Conservation (phyloP, 1,139 yeast species). For the Yamadazyma diddensiae region DNA sequence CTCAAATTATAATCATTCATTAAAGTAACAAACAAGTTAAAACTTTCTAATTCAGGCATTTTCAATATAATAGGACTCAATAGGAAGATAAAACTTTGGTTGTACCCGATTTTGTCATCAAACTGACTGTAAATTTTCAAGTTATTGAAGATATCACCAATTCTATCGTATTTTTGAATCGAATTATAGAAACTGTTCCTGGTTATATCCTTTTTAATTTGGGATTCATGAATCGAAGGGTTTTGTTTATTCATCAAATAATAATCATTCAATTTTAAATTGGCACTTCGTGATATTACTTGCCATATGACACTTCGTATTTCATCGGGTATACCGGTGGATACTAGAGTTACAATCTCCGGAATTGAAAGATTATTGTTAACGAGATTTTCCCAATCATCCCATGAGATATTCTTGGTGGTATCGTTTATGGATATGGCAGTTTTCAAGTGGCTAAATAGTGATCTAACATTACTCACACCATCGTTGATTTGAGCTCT, state of each 20-base stretch:
- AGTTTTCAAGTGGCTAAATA: constrained; percentile 33
- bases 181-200: constrained; percentile 80
- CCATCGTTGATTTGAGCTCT: constrained; percentile 58
- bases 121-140: constrained; percentile 81
- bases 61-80: constrained; percentile 82
- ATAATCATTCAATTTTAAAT: constrained; percentile 68
- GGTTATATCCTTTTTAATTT: constrained; percentile 76
- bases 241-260: constrained; percentile 50
- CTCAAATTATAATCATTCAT: constrained; percentile 85
- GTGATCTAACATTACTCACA: constrained; percentile 49
- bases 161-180: constrained; percentile 48
- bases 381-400: constrained; percentile 62
- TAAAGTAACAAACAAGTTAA: constrained; percentile 72
- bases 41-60: constrained; percentile 81
- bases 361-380: constrained; percentile 16
- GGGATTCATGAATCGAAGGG: constrained; percentile 67
- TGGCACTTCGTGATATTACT: constrained; percentile 77
- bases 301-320: constrained; percentile 93
- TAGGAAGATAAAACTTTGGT: constrained; percentile 96
- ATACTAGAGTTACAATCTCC: constrained; percentile 71
- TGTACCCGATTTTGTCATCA: constrained; percentile 93
- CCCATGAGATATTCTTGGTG: constrained; percentile 60
- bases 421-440: constrained; percentile 46
- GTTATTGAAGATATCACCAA: constrained; percentile 64
- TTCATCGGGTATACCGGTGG: constrained; percentile 79